These are phyloP conservation scores for Penicillium sumatraense DNA, from an alignment of 2,329 filamentous ascomycete species.

Conservation along the genomic window DNA sequence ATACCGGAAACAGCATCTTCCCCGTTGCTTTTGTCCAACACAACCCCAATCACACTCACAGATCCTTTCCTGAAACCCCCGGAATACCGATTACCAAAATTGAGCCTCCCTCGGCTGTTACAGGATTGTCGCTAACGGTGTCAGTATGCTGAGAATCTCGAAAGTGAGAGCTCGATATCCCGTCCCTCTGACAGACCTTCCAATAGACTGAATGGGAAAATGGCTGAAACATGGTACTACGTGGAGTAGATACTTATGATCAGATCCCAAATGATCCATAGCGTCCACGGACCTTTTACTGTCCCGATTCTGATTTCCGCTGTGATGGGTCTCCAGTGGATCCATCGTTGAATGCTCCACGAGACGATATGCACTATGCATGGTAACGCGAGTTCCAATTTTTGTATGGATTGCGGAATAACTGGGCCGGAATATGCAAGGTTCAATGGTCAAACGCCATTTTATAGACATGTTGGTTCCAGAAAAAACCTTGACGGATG, in stretches of 20 bases:
- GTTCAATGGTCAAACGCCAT: slow-evolving; percentile 12
- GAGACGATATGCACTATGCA: background rate
- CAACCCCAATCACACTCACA: background rate
- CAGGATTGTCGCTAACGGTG: background rate
- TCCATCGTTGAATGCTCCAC: background rate
- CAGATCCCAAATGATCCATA: slow-evolving; percentile 1
- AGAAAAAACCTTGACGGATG: slow-evolving; percentile 1
- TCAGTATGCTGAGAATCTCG: too few relatives aligned
- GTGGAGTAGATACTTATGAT: background rate
- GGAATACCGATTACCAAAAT: background rate
- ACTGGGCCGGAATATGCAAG: background rate
- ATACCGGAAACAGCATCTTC: background rate
- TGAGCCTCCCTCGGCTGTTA: background rate
- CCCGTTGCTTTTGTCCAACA: background rate
- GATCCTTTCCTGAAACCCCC: background rate
- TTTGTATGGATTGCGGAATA: background rate
- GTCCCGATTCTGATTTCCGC: background rate
- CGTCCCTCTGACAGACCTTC: too few relatives aligned
- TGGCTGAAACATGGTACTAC: background rate
- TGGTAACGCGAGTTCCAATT: background rate
- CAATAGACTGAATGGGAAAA: background rate
- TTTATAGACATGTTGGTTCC: background rate
- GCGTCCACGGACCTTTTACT: background rate
- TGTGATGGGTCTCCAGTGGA: background rate
- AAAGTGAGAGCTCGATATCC: background rate